Conservation (phyloP, 148 eudicot genomes). For the Pouteria glomerata region DNA sequence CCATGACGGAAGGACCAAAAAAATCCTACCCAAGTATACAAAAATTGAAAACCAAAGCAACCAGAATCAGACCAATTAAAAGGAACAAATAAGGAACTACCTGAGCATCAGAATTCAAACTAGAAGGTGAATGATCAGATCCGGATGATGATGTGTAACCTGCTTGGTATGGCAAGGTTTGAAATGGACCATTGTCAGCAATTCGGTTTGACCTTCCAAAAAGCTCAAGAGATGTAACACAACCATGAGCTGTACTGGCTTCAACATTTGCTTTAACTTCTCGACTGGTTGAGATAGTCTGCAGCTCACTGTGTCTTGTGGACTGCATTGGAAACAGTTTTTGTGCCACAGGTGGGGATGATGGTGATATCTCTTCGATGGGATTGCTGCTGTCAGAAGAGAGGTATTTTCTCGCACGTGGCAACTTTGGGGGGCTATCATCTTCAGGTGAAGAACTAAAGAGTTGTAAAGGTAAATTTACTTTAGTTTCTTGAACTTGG, state of each 20-base stretch:
- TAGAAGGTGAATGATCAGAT: constrained; percentile 51
- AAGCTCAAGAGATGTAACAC: constrained; percentile 35
- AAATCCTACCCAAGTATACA: neutral
- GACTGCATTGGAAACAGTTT: constrained; percentile 40
- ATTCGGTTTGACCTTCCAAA: constrained; percentile 24
- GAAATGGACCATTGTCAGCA: constrained; percentile 23
- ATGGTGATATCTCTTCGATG: constrained; percentile 46
- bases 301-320: constrained; percentile 24
- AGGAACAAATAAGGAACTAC: constrained; percentile 13
- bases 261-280: constrained; percentile 15
- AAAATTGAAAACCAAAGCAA: neutral
- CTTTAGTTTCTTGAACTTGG: constrained; percentile 41
- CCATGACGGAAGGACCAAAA: neutral
- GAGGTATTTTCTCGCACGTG: constrained; percentile 45
- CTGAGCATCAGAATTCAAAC: constrained; percentile 46
- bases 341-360: constrained; percentile 45
- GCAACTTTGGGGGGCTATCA: constrained; percentile 43
- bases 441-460: constrained; percentile 64
- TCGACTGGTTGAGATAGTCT: constrained; percentile 16
- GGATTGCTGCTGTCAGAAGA: constrained; percentile 81
- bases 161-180: constrained; percentile 33
- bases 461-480: constrained; percentile 51
- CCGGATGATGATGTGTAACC: constrained; percentile 49
- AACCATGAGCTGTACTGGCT: constrained; percentile 15
- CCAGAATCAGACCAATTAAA: neutral